phyloP scores from a whole-genome alignment of 805 yeast genomes.

The Saccharomycopsis sp. region DNA sequence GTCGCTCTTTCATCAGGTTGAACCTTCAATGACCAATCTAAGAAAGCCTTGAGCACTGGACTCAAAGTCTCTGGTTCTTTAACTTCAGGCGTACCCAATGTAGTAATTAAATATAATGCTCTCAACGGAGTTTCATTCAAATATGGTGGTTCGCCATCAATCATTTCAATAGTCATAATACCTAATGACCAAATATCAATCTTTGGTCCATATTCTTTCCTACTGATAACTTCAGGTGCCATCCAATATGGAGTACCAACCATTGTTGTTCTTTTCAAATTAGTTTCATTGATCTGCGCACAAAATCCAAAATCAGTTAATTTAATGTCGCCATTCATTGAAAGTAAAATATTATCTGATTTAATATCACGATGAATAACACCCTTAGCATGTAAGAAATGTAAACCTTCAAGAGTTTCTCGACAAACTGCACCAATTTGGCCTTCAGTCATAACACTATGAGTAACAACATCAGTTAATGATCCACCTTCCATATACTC shows the following conservation, averaged over 20 bases:
- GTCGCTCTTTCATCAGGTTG: constrained; percentile 75
- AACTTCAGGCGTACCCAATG: constrained; percentile 91
- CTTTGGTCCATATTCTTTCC: constrained; percentile 93
- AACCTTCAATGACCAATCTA: constrained; percentile 74
- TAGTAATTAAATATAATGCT: constrained; percentile 89
- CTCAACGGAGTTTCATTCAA: constrained; percentile 91
- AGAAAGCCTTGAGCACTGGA: constrained; percentile 55
- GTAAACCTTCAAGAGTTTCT: constrained; percentile 81
- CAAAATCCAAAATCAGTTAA: constrained; percentile 96
- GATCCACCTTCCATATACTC: constrained; percentile 99
- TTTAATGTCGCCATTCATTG: constrained; percentile 82
- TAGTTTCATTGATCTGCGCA: constrained; percentile 80
- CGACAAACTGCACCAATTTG: constrained; percentile 94
- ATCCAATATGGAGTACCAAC: constrained; percentile 99
- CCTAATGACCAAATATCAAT: constrained; percentile 98
- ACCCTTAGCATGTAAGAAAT: constrained; percentile 83
- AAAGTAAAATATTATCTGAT: constrained; percentile 83
- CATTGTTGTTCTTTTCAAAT: constrained; percentile 90
- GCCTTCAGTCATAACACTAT: constrained; percentile 80
- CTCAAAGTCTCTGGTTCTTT: constrained; percentile 80
- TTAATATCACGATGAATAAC: constrained; percentile 95
- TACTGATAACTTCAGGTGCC: constrained; percentile 98
- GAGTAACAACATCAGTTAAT: constrained; percentile 89
- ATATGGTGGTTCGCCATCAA: constrained; percentile 98
- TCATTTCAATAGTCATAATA: constrained; percentile 97